phyloP scores from a whole-genome alignment of 176 grass and related monocot genomes.

The Musa schizocarpa region DNA sequence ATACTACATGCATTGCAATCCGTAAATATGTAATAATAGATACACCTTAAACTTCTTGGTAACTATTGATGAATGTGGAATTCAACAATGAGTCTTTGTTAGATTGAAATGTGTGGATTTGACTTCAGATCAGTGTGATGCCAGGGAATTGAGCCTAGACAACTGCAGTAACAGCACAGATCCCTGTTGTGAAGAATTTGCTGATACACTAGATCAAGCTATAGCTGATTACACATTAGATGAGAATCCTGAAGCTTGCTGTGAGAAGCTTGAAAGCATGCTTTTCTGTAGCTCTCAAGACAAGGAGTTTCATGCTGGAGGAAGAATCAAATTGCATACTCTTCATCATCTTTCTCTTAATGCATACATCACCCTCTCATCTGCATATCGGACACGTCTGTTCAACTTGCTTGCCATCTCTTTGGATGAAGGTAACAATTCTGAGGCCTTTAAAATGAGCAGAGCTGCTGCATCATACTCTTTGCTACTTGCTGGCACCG shows the following conservation, averaged over 20 bases:
- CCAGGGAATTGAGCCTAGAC: constrained; percentile 1
- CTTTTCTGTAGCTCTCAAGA: constrained; percentile 36
- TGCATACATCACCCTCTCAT: constrained; percentile 63
- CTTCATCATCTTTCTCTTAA: constrained; percentile 57
- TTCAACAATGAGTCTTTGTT: too few relatives aligned
- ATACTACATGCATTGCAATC: too few relatives aligned
- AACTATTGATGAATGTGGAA: too few relatives aligned
- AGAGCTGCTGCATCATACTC: constrained; percentile 65
- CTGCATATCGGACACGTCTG: constrained; percentile 47
- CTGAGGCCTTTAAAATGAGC: constrained; percentile 32
- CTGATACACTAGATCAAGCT: constrained; percentile 52
- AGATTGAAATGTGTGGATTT: constrained; percentile 21
- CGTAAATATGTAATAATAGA: too few relatives aligned
- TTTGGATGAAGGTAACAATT: constrained; percentile 17
- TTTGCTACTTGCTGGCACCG: constrained; percentile 45
- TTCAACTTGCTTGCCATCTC: constrained; percentile 18
- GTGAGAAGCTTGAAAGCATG: constrained; percentile 62
- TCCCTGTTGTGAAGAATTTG: constrained; percentile 28
- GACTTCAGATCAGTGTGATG: constrained; percentile 25
- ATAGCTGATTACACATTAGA: constrained; percentile 43
- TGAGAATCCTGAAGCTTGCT: constrained; percentile 63
- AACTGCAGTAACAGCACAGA: neutral
- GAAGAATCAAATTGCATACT: constrained; percentile 44
- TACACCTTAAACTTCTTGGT: too few relatives aligned
- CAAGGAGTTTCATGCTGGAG: constrained; percentile 18